Base-by-base conservation (phyloP, 805 yeast species). In the Hanseniaspora lachancei region DNA sequence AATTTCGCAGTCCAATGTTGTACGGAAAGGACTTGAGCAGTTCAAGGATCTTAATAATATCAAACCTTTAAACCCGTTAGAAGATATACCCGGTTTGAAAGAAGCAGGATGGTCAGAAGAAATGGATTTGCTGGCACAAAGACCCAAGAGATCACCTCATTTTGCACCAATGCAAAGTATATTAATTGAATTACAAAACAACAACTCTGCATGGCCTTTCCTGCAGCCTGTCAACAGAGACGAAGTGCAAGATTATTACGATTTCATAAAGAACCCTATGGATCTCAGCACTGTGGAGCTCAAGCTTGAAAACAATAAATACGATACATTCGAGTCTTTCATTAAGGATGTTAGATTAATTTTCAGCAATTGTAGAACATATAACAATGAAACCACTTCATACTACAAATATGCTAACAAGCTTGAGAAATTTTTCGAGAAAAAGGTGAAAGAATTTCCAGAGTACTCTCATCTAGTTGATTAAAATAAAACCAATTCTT, bases 71-170 rank as follows among this genome's bases (percentile, higher is more conserved):
- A 89, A 88, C 63, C 95, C 97, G 6, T 73, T 82, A 73, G 72
- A 74, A 16, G 58, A 49, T 49, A 88, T 93, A 21, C 97, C 98
- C 0, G 98, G 98, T 0, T 74, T 93, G 50, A 76, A 78, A 60
- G 97, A 89, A 66, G 86, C 95, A 4, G 98, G 98, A 0, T 93
- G 98, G 98, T 86, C 95, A 35, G 93, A 91, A 39, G 98, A 91
- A 68, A 89, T 93, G 95, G 99, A 93, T 68, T 91, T 88, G 62
- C 72, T 93, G 58, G 97, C 97, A 0, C 91, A 95, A 64, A 79
- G 88, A 64, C 97, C 98, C 2, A 88, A 89, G 67, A 74, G 96
- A 56, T 87, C 95, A 2, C 96, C 97, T 10, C 97, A 93, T 71
- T 86, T 86, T 71, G 93, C 93, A 47, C 84, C 85, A 59, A 89